Evolutionary conservation across 2,329 filamentous ascomycete genomes (phyloP).

Genomic region (Hirsutella minnesotensis): DNA sequence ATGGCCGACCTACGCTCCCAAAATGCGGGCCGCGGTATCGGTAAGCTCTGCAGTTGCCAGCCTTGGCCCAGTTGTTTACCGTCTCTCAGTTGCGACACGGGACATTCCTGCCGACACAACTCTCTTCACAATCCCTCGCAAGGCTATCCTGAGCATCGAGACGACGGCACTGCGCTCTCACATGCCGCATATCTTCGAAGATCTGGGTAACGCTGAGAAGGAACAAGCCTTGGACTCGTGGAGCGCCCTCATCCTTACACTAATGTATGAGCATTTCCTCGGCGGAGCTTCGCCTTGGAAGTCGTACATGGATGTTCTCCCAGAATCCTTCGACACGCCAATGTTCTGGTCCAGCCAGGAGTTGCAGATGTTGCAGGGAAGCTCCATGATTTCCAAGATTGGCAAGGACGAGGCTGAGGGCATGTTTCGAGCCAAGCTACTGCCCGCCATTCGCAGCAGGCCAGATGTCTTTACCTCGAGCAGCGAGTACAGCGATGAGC

Average conservation of each 20-base stretch:
- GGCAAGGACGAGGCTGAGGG: constrained; percentile 60
- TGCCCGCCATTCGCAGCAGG: constrained; percentile 37
- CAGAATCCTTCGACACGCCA: constrained; percentile 62
- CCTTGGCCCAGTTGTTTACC: not conserved
- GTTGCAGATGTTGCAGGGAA: constrained; percentile 61
- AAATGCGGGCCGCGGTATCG: constrained; percentile 42
- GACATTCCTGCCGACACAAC: constrained; percentile 64
- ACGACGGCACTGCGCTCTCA: constrained; percentile 56
- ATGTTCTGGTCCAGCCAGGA: constrained; percentile 80
- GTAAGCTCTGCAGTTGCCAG: constrained; percentile 20
- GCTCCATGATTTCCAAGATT: constrained; percentile 64
- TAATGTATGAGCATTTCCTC: constrained; percentile 64
- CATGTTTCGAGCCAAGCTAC: constrained; percentile 47
- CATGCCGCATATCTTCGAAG: constrained; percentile 41
- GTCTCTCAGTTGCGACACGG: constrained; percentile 49
- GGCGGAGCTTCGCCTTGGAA: constrained; percentile 56
- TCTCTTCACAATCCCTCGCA: constrained; percentile 69
- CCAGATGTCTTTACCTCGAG: constrained; percentile 28
- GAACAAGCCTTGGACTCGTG: constrained; percentile 35
- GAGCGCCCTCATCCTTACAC: constrained; percentile 56
- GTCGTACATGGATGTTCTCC: constrained; percentile 67
- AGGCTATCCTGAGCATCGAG: constrained; percentile 56
- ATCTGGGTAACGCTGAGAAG: constrained; percentile 22
- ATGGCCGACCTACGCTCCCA: constrained; percentile 39
- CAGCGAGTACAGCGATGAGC: constrained; percentile 25